Percentiles rank a stretch among this genome's conserved stretches.
Evolutionary conservation across 768 basidiomycete species (phyloP).

Genomic region (Daedaleopsis nitida): DNA sequence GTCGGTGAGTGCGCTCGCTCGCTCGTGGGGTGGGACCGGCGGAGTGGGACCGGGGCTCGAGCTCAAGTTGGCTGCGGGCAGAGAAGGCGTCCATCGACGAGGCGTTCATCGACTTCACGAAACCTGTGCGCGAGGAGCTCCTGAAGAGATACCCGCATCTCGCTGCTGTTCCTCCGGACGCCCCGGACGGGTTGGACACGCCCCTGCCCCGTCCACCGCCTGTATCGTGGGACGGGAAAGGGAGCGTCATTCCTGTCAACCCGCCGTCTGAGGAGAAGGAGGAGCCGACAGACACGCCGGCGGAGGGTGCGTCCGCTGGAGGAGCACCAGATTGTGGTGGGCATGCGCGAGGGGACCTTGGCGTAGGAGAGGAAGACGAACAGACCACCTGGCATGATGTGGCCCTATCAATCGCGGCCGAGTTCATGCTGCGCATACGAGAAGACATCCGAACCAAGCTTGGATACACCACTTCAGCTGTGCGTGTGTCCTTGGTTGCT

Average conservation of each 20-base stretch:
- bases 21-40: too few relatives aligned
- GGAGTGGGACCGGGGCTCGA: too few relatives aligned
- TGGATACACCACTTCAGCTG: constrained; percentile 94
- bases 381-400: constrained; percentile 86
- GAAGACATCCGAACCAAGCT: constrained; percentile 66
- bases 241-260: constrained; percentile 63
- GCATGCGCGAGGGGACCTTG: not conserved
- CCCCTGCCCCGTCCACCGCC: constrained; percentile 74
- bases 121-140: constrained; percentile 73
- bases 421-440: constrained; percentile 78
- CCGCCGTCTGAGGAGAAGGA: constrained; percentile 30
- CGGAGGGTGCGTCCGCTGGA: not conserved
- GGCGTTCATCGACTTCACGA: constrained; percentile 91
- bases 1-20: constrained; percentile 56
- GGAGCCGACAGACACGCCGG: constrained; percentile 14
- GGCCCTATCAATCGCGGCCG: constrained; percentile 85
- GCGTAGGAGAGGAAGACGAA: constrained; percentile 31
- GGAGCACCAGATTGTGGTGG: not conserved
- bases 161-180: constrained; percentile 63
- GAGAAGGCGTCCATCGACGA: constrained; percentile 99
- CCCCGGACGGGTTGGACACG: constrained; percentile 72
- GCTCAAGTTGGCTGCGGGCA: not conserved
- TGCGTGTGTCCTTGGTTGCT: constrained; percentile 37
- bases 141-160: constrained; percentile 80
- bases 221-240: constrained; percentile 59